Conservation (phyloP, 2,329 filamentous ascomycete genomes). For the Diplocarpon mali region DNA sequence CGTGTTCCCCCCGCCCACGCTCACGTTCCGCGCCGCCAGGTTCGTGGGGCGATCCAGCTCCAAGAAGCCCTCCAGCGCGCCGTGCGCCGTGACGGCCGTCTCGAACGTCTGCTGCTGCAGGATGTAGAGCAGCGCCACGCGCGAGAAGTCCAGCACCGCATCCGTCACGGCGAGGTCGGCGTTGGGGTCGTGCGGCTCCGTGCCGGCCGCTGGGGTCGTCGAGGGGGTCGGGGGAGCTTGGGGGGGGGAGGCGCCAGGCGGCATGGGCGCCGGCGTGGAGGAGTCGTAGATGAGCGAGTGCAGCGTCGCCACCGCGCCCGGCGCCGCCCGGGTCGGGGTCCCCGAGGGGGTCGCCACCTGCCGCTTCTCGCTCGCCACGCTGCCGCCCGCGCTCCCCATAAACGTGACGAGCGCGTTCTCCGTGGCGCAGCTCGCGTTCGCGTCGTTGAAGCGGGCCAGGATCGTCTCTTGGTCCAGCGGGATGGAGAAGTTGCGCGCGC, state of each 20-base stretch:
- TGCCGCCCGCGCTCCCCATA: constrained; percentile 37
- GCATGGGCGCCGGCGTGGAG: no score
- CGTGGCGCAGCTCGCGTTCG: constrained; percentile 66
- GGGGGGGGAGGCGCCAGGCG: background rate
- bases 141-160: constrained; percentile 50
- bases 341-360: no score
- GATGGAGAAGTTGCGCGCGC: constrained; percentile 62
- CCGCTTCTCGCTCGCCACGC: no score
- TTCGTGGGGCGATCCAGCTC: constrained; percentile 19
- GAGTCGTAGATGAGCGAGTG: no score
- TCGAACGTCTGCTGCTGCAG: constrained; percentile 42
- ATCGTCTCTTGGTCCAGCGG: constrained; percentile 60
- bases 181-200: constrained; percentile 6
- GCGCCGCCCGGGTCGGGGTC: no score
- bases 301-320: no score
- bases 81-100: constrained; percentile 43
- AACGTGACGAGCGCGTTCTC: constrained; percentile 88
- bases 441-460: constrained; percentile 63
- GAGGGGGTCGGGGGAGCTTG: background rate
- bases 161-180: constrained; percentile 39
- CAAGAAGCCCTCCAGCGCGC: constrained; percentile 44
- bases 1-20: constrained; percentile 18
- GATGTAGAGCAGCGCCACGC: constrained; percentile 50
- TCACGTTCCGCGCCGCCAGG: constrained; percentile 20
- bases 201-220: background rate